Evolutionary conservation across 108 stramenopile genomes (phyloP), one percentile per base, ranked within the genome.

Genomic region (Stephanodiscus minutulus): DNA sequence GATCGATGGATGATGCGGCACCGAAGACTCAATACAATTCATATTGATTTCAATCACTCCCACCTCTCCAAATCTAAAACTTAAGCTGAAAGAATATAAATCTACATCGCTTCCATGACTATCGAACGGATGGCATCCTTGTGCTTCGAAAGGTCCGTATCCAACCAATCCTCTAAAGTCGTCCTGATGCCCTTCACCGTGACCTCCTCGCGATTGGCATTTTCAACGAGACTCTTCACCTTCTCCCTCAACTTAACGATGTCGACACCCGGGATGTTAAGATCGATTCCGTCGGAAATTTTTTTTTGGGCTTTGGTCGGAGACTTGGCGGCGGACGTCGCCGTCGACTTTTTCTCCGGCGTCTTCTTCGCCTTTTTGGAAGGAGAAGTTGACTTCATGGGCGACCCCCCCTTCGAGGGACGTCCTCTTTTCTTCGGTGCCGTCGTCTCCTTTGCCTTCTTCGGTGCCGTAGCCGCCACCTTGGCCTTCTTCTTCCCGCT

Each of bases 101-200:
- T 28, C 64, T 68, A 80, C 72, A 80, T 73, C n/a, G 41, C 79
- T 11, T 80, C 61, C 79, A 80, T 80, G 47, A 80, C 79, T n/a
- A 80, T 58, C 8, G 72, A 9, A 52, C 79, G 72, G 39, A 80
- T 59, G 59, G 61, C 72, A 64, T 80, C 67, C 27, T 73, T 80
- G 67, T 80, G 48, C 13, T 68, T 33, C 0, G 50, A 15, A n/a
- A 80, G 72, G 57, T 80, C 79, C 25, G 67, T 69, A 44, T 80
- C 79, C 6, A 80, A 61, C 79, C 79, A 80, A 7, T 80, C 67
- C 47, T 80, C 79, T 10, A 80, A 53, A 15, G 68, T 58, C 55
- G 63, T 64, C 54, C 79, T 62, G 17, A 80, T 67, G 0, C 72
- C 67, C 57, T 73, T 80, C 8, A 80, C 79, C 1, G 79, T 73